Percentiles rank a stretch among this genome's conserved stretches.
Conservation (phyloP, 2,329 filamentous ascomycete species). For the Fusarium tricinctum region DNA sequence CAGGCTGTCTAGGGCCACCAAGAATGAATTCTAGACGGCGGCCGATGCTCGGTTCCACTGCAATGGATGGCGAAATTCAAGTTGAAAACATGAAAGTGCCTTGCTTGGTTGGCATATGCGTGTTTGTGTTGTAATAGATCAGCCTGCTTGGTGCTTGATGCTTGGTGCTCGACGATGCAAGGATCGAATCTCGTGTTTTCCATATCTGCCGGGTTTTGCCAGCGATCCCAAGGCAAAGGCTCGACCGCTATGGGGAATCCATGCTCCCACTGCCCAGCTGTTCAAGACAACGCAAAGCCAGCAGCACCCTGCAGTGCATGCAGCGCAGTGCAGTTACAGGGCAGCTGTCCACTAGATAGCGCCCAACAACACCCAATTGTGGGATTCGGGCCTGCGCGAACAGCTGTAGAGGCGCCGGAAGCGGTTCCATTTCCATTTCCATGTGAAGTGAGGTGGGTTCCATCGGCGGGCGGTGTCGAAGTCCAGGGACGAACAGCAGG, state of each 20-base stretch:
- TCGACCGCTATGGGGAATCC: slow-evolving; percentile 28
- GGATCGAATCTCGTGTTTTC: slow-evolving; percentile 36
- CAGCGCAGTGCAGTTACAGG: slow-evolving; percentile 28
- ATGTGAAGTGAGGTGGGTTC: slow-evolving; percentile 40
- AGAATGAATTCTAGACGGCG: slow-evolving; percentile 41
- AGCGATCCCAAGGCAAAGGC: slow-evolving; percentile 26
- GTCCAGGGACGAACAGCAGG: slow-evolving; percentile 36
- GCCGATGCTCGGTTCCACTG: slow-evolving; percentile 46
- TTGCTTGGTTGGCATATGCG: slow-evolving; percentile 45
- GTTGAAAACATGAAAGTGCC: slow-evolving; percentile 26
- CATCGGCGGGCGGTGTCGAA: slow-evolving; percentile 44
- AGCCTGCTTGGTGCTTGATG: slow-evolving; percentile 2
- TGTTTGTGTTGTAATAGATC: slow-evolving; percentile 15
- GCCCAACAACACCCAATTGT: slow-evolving; percentile 41
- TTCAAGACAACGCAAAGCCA: slow-evolving; percentile 21
- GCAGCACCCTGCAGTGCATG: slow-evolving; percentile 22
- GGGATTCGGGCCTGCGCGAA: slow-evolving; percentile 26
- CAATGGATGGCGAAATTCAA: slow-evolving; percentile 28
- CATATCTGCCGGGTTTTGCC: slow-evolving; percentile 14
- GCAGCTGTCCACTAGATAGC: slow-evolving; percentile 30
- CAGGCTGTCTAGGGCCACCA: slow-evolving; percentile 23
- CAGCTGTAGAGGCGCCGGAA: slow-evolving; percentile 31
- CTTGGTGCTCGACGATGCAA: slow-evolving; percentile 6
- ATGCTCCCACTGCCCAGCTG: slow-evolving; percentile 25
- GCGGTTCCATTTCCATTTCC: slow-evolving; percentile 41